These are phyloP conservation scores for Monilinia laxa DNA, from an alignment of 2,329 filamentous ascomycete genomes.

Conservation along the genomic window DNA sequence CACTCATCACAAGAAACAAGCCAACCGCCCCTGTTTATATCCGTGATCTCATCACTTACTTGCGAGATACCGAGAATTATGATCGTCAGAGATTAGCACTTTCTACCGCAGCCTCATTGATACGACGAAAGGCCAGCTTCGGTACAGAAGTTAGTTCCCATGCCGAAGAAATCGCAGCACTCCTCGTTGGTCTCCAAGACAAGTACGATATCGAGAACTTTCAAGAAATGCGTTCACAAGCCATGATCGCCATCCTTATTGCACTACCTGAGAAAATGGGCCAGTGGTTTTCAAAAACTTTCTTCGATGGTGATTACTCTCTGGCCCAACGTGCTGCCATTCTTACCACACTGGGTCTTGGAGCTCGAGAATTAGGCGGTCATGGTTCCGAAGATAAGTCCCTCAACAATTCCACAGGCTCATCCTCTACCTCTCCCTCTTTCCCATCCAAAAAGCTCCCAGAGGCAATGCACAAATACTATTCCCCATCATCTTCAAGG, in stretches of 20 bases:
- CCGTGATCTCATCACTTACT: slow-evolving; percentile 74
- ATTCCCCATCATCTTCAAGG: slow-evolving; percentile 44
- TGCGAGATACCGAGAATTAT: slow-evolving; percentile 79
- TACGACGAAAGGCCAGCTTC: slow-evolving; percentile 84
- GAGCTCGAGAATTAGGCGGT: slow-evolving; percentile 81
- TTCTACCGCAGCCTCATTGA: slow-evolving; percentile 72
- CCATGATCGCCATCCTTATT: slow-evolving; percentile 77
- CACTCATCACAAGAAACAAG: slow-evolving; percentile 79
- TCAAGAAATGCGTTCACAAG: slow-evolving; percentile 70
- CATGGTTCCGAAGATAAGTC: slow-evolving; percentile 50
- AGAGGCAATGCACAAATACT: slow-evolving; percentile 69
- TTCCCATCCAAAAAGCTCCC: slow-evolving; percentile 85
- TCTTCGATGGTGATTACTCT: slow-evolving; percentile 91
- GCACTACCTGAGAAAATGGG: slow-evolving; percentile 76
- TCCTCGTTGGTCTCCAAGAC: slow-evolving; percentile 79
- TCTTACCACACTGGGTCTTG: slow-evolving; percentile 77
- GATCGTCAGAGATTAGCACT: slow-evolving; percentile 82
- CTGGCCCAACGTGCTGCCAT: slow-evolving; percentile 79
- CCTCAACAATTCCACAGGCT: slow-evolving; percentile 37
- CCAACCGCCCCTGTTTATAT: slow-evolving; percentile 86
- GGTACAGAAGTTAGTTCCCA: slow-evolving; percentile 87
- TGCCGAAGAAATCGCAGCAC: slow-evolving; percentile 72
- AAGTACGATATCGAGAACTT: slow-evolving; percentile 81
- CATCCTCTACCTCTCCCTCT: slow-evolving; percentile 40
- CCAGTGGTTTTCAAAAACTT: slow-evolving; percentile 78